A percentile compares a stretch with the other conserved stretches of the same genome.
Conservation (phyloP, 1,139 yeast species). For the Hyphopichia burtonii region DNA sequence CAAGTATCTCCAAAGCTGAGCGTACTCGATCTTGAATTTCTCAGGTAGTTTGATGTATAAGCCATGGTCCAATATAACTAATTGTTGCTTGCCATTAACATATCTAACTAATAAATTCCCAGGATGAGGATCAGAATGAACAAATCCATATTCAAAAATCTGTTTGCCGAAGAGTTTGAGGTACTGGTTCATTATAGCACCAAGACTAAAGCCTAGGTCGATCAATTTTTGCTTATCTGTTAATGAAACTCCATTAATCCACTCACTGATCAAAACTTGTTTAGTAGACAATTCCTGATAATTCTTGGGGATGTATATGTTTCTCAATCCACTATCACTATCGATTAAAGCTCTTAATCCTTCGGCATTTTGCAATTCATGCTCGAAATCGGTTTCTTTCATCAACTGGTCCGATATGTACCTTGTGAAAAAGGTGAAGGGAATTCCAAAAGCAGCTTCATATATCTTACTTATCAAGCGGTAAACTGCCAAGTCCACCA, state of each 20-base stretch:
- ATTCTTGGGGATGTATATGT: conserved; percentile 49
- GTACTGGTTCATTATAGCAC: conserved; percentile 50
- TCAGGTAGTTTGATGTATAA: conserved; percentile 56
- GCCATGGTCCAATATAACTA: conserved; percentile 77
- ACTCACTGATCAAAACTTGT: conserved; percentile 63
- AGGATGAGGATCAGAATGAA: conserved; percentile 84
- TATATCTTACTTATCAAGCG: conserved; percentile 51
- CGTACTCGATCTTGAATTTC: conserved; percentile 55
- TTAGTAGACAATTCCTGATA: conserved; percentile 46
- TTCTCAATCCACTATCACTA: conserved; percentile 21
- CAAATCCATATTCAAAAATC: conserved; percentile 71
- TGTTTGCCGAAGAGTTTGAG: conserved; percentile 61
- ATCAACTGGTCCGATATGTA: conserved; percentile 58
- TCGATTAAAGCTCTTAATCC: conserved; percentile 18
- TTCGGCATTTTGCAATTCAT: conserved; percentile 55
- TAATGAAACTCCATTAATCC: conserved; percentile 72
- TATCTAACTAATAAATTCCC: conserved; percentile 65
- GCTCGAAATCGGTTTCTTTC: conserved; percentile 60
- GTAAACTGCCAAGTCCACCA: conserved; percentile 60
- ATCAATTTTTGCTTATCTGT: conserved; percentile 44
- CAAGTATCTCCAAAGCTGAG: conserved; percentile 61
- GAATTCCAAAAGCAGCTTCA: conserved; percentile 62
- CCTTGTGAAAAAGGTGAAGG: conserved; percentile 54
- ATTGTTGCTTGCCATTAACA: conserved; percentile 47
- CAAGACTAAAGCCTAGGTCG: conserved; percentile 39